Evolutionary conservation across 805 yeast genomes (phyloP).

Genomic region (Candida nanaspora): DNA sequence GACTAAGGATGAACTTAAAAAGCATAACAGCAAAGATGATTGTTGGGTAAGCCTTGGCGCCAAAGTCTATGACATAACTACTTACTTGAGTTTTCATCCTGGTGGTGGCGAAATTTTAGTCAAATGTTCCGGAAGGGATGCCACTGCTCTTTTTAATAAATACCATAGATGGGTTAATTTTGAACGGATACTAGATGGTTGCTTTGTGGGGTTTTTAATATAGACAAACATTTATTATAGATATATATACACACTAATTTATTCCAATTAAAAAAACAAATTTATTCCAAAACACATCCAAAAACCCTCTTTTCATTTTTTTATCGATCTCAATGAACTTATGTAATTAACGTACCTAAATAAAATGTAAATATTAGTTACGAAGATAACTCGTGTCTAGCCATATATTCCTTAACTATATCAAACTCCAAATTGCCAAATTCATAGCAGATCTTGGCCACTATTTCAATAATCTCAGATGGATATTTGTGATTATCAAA

Average conservation of each 20-base stretch:
- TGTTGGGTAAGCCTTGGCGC: conserved; percentile 83
- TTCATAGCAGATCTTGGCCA: conserved; percentile 20
- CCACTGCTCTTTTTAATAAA: conserved; percentile 66
- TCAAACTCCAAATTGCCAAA: conserved; percentile 17
- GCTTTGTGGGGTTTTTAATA: conserved; percentile 59
- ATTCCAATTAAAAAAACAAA: no score
- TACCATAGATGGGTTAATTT: conserved; percentile 72
- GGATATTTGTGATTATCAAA: neutral
- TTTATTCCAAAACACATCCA: no score
- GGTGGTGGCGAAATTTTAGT: conserved; percentile 81
- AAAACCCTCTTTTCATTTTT: no score
- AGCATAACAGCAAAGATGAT: conserved; percentile 56
- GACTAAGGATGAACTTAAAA: conserved; percentile 47
- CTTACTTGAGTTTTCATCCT: conserved; percentile 82
- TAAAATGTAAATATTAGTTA: no score
- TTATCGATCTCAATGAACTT: no score
- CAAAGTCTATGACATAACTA: conserved; percentile 80
- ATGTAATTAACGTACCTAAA: no score
- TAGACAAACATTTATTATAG: no score
- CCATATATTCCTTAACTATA: conserved; percentile 8
- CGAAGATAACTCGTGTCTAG: no score
- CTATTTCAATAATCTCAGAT: conserved; percentile 2
- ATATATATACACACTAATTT: no score
- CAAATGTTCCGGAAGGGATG: conserved; percentile 79
- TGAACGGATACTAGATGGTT: conserved; percentile 72